phyloP scores from a whole-genome alignment of 768 basidiomycete species.

The Lentinula aciculospora region DNA sequence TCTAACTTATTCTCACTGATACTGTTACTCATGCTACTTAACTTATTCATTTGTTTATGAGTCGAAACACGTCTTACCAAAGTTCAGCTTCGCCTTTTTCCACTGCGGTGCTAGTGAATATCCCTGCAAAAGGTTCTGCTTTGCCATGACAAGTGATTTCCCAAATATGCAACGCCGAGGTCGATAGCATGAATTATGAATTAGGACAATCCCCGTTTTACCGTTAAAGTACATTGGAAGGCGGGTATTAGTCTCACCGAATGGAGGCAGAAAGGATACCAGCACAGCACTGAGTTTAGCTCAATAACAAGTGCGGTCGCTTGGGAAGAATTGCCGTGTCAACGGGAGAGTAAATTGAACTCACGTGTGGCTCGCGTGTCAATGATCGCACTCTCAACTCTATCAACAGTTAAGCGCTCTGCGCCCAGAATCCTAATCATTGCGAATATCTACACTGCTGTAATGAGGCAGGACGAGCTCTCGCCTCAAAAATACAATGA shows the following conservation, averaged over 20 bases:
- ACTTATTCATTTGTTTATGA: not conserved
- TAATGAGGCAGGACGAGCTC: not conserved
- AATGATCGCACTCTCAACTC: not conserved
- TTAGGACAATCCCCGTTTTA: not conserved
- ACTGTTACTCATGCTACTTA: not conserved
- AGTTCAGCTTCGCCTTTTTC: not conserved
- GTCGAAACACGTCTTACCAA: not conserved
- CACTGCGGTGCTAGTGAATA: not conserved
- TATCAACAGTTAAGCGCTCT: not conserved
- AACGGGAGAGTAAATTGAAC: not conserved
- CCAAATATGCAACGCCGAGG: too few species aligned
- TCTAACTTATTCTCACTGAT: conserved; percentile 1
- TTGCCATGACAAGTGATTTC: not conserved
- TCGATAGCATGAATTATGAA: not conserved
- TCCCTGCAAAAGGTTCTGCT: too few species aligned
- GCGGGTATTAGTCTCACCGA: not conserved
- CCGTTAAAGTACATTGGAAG: not conserved
- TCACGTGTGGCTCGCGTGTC: not conserved
- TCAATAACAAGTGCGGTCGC: too few species aligned
- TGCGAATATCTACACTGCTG: not conserved
- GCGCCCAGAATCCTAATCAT: not conserved
- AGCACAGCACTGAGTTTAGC: not conserved
- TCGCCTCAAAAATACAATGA: not conserved
- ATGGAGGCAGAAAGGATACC: not conserved
- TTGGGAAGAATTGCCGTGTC: not conserved